A percentile compares a stretch with the other conserved stretches of the same genome.
Conservation (phyloP, 2,329 filamentous ascomycete genomes). For the Sphaceloma murrayae region DNA sequence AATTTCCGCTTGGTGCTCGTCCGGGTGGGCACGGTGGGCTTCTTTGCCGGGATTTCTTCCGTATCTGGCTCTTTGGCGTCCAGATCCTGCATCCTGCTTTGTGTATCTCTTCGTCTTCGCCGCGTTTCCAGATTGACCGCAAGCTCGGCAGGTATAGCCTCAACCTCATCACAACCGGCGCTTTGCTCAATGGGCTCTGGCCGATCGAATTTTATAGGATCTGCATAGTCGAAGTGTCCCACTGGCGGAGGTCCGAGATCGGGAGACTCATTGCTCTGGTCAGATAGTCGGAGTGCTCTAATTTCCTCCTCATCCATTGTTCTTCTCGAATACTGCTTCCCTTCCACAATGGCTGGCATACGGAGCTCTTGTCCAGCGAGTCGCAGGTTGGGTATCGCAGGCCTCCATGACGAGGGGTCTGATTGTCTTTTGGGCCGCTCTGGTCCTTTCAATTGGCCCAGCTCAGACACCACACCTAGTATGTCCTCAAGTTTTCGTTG, state of each 20-base stretch:
- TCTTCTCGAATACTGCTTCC: conserved; percentile 56
- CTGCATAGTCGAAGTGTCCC: conserved; percentile 43
- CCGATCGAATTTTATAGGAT: conserved; percentile 38
- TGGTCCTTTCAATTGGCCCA: conserved; percentile 40
- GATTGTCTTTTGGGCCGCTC: conserved; percentile 19
- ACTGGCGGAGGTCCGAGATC: conserved; percentile 54
- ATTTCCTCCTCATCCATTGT: conserved; percentile 58
- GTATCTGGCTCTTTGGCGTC: conserved; percentile 29
- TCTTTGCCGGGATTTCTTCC: conserved; percentile 4
- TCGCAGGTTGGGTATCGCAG: conserved; percentile 20
- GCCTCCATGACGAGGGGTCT: conserved; percentile 21
- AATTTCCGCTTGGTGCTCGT: conserved; percentile 50
- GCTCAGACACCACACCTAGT: conserved; percentile 53
- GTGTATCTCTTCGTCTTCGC: conserved; percentile 44
- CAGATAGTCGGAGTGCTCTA: conserved; percentile 38
- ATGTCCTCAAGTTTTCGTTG: conserved; percentile 65
- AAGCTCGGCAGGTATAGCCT: conserved; percentile 31
- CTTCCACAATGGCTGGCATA: conserved; percentile 59
- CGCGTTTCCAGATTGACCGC: conserved; percentile 44
- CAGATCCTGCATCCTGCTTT: conserved; percentile 33
- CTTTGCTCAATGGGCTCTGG: neutral
- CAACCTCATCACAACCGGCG: conserved; percentile 24
- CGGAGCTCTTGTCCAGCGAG: conserved; percentile 39
- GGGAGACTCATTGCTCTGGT: conserved; percentile 51
- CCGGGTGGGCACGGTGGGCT: conserved; percentile 30